These are phyloP conservation scores for Termitomyces sp. DNA, from an alignment of 768 basidiomycete species.

Conservation along the genomic window DNA sequence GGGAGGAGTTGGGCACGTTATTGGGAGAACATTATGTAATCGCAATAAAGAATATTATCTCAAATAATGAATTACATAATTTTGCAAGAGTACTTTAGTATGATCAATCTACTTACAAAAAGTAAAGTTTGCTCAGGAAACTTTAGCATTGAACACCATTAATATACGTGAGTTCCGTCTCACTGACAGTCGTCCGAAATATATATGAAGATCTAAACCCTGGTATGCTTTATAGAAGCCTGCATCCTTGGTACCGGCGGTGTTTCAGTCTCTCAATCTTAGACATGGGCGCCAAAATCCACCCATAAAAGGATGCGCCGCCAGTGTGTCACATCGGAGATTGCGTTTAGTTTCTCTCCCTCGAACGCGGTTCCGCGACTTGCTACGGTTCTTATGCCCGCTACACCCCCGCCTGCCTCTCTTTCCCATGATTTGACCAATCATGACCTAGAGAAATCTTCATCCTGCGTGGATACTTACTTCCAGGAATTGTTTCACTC, in stretches of 20 bases:
- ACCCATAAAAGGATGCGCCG: background rate
- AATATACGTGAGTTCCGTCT: background rate
- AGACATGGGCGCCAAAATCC: constrained; percentile 6
- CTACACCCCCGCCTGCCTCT: background rate
- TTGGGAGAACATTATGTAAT: background rate
- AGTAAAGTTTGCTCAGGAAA: no score
- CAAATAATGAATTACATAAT: no score
- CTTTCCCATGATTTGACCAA: background rate
- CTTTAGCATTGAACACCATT: background rate
- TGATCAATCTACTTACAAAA: no score
- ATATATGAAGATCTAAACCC: background rate
- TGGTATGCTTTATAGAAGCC: background rate
- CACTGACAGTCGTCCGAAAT: background rate
- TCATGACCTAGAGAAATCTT: background rate
- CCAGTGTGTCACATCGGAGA: constrained; percentile 1
- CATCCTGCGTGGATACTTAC: constrained; percentile 3
- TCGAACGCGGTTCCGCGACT: background rate
- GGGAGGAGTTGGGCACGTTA: background rate
- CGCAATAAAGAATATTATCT: no score
- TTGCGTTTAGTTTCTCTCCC: background rate
- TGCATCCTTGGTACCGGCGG: background rate
- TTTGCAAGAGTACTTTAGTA: no score
- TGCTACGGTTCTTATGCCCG: background rate
- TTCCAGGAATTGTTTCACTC: constrained; percentile 20
- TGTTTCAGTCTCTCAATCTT: background rate